Evolutionary conservation across 306 rosid species (phyloP).

Genomic region (Vigna trinervia): DNA sequence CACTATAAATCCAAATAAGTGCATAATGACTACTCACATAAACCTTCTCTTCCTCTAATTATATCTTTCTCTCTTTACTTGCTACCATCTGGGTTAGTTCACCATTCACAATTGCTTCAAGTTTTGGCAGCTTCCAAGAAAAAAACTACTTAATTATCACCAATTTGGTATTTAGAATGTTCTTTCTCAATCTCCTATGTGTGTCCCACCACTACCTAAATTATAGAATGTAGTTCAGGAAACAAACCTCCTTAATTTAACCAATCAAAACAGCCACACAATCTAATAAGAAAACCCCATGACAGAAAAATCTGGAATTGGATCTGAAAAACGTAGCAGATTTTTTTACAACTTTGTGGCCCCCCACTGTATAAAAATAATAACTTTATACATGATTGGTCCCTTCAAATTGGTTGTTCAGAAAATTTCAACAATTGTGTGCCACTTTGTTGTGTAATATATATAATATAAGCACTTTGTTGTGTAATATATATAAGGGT

Average conservation of each 20-base stretch:
- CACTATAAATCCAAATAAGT: slow-evolving; percentile 30
- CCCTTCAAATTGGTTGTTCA: slow-evolving; percentile 23
- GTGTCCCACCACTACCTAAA: slow-evolving; percentile 33
- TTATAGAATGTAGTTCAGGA: neutral
- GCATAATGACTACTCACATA: slow-evolving; percentile 5
- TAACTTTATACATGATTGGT: slow-evolving; percentile 38
- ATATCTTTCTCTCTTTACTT: neutral
- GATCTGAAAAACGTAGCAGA: slow-evolving; percentile 12
- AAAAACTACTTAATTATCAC: slow-evolving; percentile 3
- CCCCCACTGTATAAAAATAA: neutral
- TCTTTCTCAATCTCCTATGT: slow-evolving; percentile 12
- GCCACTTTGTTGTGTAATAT: neutral
- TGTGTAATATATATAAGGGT: neutral
- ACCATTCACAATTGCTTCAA: slow-evolving; percentile 9
- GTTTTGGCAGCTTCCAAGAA: slow-evolving; percentile 29
- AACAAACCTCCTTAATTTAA: neutral
- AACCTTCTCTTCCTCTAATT: neutral
- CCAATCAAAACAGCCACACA: slow-evolving; percentile 15
- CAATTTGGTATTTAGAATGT: slow-evolving; percentile 16
- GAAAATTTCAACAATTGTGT: slow-evolving; percentile 37
- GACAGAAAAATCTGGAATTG: slow-evolving; percentile 16
- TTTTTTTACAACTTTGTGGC: slow-evolving; percentile 21
- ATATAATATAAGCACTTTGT: slow-evolving; percentile 12
- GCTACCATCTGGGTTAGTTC: neutral
- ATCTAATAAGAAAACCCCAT: slow-evolving; percentile 31